A percentile compares a stretch with the other conserved stretches of the same genome.
phyloP scores from a whole-genome alignment of 352 stramenopile species.

The Pythium rhizo-oryzae region DNA sequence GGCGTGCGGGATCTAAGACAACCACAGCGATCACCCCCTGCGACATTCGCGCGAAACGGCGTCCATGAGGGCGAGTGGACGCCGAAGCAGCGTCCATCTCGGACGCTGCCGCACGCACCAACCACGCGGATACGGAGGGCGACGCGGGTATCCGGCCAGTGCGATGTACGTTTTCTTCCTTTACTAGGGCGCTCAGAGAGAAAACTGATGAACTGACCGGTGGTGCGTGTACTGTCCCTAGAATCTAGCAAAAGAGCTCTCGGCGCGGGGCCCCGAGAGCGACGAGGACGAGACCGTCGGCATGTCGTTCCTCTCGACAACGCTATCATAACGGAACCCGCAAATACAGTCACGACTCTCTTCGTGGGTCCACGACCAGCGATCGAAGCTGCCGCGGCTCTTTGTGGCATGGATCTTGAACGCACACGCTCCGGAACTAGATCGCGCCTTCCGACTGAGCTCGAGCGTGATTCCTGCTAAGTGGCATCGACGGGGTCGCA shows the following conservation, averaged over 20 bases:
- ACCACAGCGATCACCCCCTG: not conserved
- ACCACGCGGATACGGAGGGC: not conserved
- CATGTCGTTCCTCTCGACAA: slow-evolving; percentile 30
- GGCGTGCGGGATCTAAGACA: not conserved
- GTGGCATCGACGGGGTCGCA: too few relatives aligned
- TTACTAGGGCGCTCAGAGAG: too few relatives aligned
- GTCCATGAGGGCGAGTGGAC: slow-evolving; percentile 2
- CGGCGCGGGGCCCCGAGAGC: slow-evolving; percentile 20
- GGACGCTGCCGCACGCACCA: not conserved
- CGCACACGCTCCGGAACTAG: too few relatives aligned
- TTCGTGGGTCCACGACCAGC: not conserved
- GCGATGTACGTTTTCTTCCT: slow-evolving; percentile 14
- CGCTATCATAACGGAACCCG: not conserved
- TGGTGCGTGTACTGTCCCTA: slow-evolving; percentile 7
- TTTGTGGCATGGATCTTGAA: too few relatives aligned
- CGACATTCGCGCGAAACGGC: not conserved
- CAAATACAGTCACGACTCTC: not conserved
- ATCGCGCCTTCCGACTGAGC: too few relatives aligned
- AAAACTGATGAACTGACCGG: not conserved
- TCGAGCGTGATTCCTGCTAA: too few relatives aligned
- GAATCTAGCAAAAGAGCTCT: slow-evolving; percentile 32
- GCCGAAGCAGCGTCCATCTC: not conserved
- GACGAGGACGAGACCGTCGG: slow-evolving; percentile 25
- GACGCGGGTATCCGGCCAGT: slow-evolving; percentile 3
- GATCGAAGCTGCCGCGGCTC: too few relatives aligned